phyloP scores from a whole-genome alignment of 2,329 filamentous ascomycete genomes.

The Penicillium paneum region DNA sequence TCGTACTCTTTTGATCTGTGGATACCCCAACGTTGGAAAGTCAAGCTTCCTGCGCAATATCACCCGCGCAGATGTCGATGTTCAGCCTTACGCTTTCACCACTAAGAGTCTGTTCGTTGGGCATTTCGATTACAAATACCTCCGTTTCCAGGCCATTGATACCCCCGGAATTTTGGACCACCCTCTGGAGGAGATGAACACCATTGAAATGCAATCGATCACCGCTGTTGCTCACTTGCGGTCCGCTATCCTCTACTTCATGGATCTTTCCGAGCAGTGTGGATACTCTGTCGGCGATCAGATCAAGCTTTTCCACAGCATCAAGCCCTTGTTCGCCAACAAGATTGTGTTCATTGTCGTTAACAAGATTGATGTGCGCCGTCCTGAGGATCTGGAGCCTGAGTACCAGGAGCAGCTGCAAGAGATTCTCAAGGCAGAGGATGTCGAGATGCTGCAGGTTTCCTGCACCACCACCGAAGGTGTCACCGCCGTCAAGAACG shows the following conservation, averaged over 20 bases:
- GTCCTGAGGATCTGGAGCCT: constrained; percentile 79
- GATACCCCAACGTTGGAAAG: constrained; percentile 97
- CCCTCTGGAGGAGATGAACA: constrained; percentile 98
- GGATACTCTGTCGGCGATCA: constrained; percentile 91
- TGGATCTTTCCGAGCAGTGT: constrained; percentile 95
- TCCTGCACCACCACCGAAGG: constrained; percentile 95
- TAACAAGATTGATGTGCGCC: constrained; percentile 95
- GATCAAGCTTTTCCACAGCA: constrained; percentile 91
- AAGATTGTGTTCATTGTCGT: constrained; percentile 95
- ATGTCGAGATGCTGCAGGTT: constrained; percentile 88
- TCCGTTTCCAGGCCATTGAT: constrained; percentile 88
- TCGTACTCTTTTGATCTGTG: constrained; percentile 90
- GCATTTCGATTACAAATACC: constrained; percentile 96
- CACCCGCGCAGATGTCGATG: constrained; percentile 90
- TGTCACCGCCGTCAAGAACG: constrained; percentile 91
- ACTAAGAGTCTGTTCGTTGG: constrained; percentile 97
- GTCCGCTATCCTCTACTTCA: constrained; percentile 94
- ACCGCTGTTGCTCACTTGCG: constrained; percentile 95
- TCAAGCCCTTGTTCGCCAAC: constrained; percentile 95
- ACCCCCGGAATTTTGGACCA: constrained; percentile 98
- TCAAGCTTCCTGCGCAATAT: constrained; percentile 91
- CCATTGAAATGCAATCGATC: constrained; percentile 98
- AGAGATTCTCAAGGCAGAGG: constrained; percentile 74
- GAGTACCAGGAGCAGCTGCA: constrained; percentile 76
- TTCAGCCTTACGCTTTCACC: constrained; percentile 97